These are phyloP conservation scores for Sporothrix brasiliensis DNA, from an alignment of 2,329 filamentous ascomycete species.

Conservation along the genomic window DNA sequence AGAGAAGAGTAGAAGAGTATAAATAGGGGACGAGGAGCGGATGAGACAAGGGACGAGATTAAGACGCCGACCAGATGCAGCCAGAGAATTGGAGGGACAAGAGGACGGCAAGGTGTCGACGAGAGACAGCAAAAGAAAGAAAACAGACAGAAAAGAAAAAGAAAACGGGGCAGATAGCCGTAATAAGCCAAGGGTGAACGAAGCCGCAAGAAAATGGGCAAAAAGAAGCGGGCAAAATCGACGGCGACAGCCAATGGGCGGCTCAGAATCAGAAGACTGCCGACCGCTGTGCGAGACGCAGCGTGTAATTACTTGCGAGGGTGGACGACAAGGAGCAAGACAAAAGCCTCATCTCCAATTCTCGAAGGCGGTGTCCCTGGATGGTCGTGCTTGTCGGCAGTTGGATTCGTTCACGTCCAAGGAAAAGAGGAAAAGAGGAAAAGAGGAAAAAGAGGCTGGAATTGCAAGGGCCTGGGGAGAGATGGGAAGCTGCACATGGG, in stretches of 20 bases:
- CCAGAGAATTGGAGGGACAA: neutral
- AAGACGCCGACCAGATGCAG: neutral
- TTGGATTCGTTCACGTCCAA: no score
- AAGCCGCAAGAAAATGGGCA: constrained; percentile 5
- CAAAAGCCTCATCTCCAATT: constrained; percentile 22
- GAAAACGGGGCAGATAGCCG: neutral
- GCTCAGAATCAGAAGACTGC: neutral
- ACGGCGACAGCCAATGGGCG: constrained; percentile 22
- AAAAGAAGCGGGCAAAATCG: constrained; percentile 22
- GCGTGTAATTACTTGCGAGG: neutral
- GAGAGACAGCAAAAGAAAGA: neutral
- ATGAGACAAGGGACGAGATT: neutral
- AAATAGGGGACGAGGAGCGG: neutral
- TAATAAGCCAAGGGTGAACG: constrained; percentile 21
- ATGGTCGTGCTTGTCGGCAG: neutral
- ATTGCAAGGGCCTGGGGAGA: neutral
- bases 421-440: no score
- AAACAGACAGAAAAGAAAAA: constrained; percentile 11
- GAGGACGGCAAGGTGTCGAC: neutral
- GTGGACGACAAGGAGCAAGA: neutral
- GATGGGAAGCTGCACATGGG: neutral
- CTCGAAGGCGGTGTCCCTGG: neutral
- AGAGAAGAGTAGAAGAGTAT: neutral
- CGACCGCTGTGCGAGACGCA: neutral
- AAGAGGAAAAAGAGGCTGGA: neutral